Percentiles rank a stretch among this genome's conserved stretches.
These are phyloP conservation scores for Clavariopsis aquatica DNA, from an alignment of 495 filamentous ascomycete genomes.

Conservation along the genomic window DNA sequence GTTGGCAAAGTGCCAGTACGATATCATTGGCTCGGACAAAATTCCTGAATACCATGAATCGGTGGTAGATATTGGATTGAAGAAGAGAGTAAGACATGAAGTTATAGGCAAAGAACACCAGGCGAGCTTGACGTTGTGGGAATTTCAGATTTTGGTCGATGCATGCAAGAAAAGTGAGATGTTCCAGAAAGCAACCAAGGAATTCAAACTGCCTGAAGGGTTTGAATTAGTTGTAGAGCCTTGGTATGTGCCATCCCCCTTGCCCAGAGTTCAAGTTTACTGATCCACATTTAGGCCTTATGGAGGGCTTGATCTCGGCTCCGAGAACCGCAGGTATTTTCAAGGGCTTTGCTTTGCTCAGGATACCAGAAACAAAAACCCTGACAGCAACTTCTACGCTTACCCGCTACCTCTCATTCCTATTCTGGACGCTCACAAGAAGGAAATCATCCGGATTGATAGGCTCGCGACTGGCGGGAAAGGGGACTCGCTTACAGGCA, in stretches of 20 bases:
- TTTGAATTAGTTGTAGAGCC: slow-evolving; percentile 69
- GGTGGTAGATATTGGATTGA: slow-evolving; percentile 58
- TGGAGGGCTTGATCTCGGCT: slow-evolving; percentile 59
- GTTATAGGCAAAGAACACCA: slow-evolving; percentile 62
- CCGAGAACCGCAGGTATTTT: slow-evolving; percentile 58
- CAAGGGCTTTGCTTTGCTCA: slow-evolving; percentile 57
- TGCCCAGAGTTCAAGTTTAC: not conserved
- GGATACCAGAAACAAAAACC: slow-evolving; percentile 51
- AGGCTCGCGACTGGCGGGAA: slow-evolving; percentile 55
- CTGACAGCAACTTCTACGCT: slow-evolving; percentile 58
- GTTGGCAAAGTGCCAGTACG: slow-evolving; percentile 65
- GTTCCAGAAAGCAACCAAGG: slow-evolving; percentile 61
- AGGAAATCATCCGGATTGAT: slow-evolving; percentile 57
- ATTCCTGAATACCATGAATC: slow-evolving; percentile 63
- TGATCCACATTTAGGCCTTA: slow-evolving; percentile 51
- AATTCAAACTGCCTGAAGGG: slow-evolving; percentile 63
- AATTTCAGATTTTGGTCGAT: slow-evolving; percentile 58
- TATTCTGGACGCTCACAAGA: slow-evolving; percentile 55
- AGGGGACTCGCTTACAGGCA: slow-evolving; percentile 46
- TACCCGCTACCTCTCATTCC: slow-evolving; percentile 60
- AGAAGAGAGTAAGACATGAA: slow-evolving; percentile 53
- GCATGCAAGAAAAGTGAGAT: slow-evolving; percentile 60
- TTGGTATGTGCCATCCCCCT: slow-evolving; percentile 43
- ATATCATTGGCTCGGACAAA: slow-evolving; percentile 60
- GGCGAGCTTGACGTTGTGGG: slow-evolving; percentile 63